Evolutionary conservation across 257 asterid genomes (phyloP).

Genomic region (Scutellaria baicalensis): DNA sequence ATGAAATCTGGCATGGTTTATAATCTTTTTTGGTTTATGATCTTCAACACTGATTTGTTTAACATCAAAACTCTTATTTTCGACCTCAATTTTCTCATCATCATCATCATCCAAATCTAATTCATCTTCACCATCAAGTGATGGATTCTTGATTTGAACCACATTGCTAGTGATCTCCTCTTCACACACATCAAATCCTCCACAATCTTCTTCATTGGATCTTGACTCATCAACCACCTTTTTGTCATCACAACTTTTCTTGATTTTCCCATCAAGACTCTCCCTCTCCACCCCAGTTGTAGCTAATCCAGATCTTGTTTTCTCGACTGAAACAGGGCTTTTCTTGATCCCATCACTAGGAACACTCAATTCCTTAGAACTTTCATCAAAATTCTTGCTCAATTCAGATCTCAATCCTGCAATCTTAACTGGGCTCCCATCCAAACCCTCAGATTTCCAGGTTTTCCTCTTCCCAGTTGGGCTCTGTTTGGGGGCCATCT

Average conservation of each 20-base stretch:
- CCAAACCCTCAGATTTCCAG: constrained; percentile 58
- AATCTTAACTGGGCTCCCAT: constrained; percentile 51
- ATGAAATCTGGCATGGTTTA: constrained; percentile 28
- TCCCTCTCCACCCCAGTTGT: not conserved
- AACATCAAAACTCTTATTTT: constrained; percentile 29
- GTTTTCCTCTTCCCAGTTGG: constrained; percentile 58
- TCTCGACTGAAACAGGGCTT: constrained; percentile 34
- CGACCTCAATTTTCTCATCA: constrained; percentile 29
- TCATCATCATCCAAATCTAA: constrained; percentile 18
- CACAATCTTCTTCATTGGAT: constrained; percentile 44
- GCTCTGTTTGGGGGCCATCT: constrained; percentile 49
- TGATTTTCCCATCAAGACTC: constrained; percentile 11
- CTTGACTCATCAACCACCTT: constrained; percentile 15
- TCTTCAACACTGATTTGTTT: constrained; percentile 30
- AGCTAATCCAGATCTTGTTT: constrained; percentile 28
- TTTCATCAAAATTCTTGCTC: constrained; percentile 34
- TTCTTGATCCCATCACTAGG: constrained; percentile 31
- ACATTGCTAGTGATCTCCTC: constrained; percentile 40
- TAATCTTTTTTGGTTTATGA: constrained; percentile 24
- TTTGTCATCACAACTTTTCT: not conserved
- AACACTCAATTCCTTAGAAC: constrained; percentile 22
- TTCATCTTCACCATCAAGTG: constrained; percentile 21
- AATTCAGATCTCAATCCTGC: constrained; percentile 52
- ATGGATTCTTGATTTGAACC: constrained; percentile 19
- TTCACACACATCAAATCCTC: constrained; percentile 40